A percentile compares a stretch with the other conserved stretches of the same genome.
Conservation (phyloP, 1,284 basidiomycete genomes). For the Ceratobasidium sp. region DNA sequence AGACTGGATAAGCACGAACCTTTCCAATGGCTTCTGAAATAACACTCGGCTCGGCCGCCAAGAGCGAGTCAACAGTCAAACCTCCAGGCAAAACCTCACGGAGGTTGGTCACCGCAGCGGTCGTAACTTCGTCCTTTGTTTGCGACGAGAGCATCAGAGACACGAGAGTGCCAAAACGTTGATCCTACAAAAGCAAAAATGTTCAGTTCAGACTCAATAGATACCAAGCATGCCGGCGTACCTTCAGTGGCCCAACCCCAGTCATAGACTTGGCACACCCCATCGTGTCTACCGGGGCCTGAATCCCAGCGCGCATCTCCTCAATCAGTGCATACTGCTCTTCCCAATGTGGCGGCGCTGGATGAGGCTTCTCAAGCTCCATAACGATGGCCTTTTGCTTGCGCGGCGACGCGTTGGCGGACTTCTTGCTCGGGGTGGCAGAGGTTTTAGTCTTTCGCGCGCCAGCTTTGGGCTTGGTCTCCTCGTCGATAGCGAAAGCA, state of each 20-base stretch:
- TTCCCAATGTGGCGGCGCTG: constrained; percentile 74
- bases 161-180: constrained; percentile 83
- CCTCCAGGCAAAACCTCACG: constrained; percentile 77
- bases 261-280: constrained; percentile 76
- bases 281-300: constrained; percentile 92
- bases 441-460: not conserved
- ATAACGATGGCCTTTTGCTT: constrained; percentile 61
- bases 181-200: constrained; percentile 59
- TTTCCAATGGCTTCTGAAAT: constrained; percentile 83
- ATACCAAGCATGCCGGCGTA: constrained; percentile 45
- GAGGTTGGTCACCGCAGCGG: constrained; percentile 81
- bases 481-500: not conserved
- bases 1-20: constrained; percentile 46
- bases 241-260: constrained; percentile 70
- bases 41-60: constrained; percentile 64
- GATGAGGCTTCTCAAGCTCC: constrained; percentile 69
- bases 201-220: not conserved
- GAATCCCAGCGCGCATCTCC: constrained; percentile 72
- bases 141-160: constrained; percentile 96
- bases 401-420: constrained; percentile 46
- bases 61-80: constrained; percentile 74
- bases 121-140: constrained; percentile 91
- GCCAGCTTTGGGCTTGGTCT: not conserved
- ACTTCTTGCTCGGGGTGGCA: not conserved
- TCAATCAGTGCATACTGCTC: constrained; percentile 79